Base-by-base conservation (phyloP, 371 early-diverging fungal genomes). In the Apophysomyces variabilis region DNA sequence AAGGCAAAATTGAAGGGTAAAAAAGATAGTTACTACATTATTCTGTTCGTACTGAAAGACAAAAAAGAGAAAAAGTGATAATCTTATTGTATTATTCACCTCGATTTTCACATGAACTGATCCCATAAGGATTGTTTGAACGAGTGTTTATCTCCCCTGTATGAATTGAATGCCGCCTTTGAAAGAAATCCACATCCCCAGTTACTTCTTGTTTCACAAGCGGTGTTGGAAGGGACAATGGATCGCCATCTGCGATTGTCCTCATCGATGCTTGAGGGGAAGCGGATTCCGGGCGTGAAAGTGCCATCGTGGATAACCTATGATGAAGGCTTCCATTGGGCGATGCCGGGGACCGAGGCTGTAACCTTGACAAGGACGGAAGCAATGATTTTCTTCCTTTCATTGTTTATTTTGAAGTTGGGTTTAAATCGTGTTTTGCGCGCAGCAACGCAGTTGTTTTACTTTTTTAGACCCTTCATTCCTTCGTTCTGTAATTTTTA, bases 141-240 rank as follows among this genome's bases (percentile, higher is more conserved):
- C 26, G 57, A 50, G 66, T 32, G 66, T 66, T 12, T 64, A 64
- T 59, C 47, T 82, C 82, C 21, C 80, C 73, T 9, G 78, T 77
- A 1, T 85, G 85, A 62, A 87, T 87, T 1, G 87, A 87, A 43
- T 87, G 87, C 16, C 87, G 77, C 38, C 87, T 61, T 61, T 83
- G 84, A n/a, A 79, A 75, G 65, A 74, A 63, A 68, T 82, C 32
- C 32, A 26, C 32, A 26, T 26, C 32, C 32, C 32, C 77, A 71
- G 75, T 75, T 65, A 37, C 71, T 50, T 60, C 63, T 12, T 38
- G 70, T 66, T 32, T 26, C 14, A 38, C 13, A 5, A 59, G 74
- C 71, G 56, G 67, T 59, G 60, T 68, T 66, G 66, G 66, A 44
- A 58, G 69, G 21, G 84, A 80, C 11, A 84, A 66, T 8, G 87